phyloP scores from a whole-genome alignment of 495 filamentous ascomycete species.

The Penicillium psychrofluorescens region DNA sequence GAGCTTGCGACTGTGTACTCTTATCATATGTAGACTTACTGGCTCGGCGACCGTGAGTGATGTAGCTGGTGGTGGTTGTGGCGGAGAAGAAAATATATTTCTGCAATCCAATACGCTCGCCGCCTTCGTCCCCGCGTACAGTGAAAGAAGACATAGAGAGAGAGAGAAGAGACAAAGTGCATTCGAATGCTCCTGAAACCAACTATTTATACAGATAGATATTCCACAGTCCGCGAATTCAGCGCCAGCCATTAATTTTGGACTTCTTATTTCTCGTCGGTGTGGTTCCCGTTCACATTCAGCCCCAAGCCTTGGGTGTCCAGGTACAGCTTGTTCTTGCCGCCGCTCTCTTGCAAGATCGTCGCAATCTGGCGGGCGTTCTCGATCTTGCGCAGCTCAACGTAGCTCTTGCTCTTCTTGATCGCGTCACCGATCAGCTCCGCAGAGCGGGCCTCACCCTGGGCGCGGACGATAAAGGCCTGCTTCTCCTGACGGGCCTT shows the following conservation, averaged over 20 bases:
- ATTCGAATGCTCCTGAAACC: conserved; percentile 26
- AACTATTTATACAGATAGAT: conserved; percentile 39
- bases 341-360: conserved; percentile 75
- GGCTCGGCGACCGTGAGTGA: too few species aligned
- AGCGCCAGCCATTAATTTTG: conserved; percentile 14
- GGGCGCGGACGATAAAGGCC: conserved; percentile 94
- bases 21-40: too few species aligned
- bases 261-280: conserved; percentile 28
- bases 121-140: conserved; percentile 26
- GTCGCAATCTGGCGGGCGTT: conserved; percentile 82
- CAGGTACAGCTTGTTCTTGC: conserved; percentile 89
- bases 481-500: conserved; percentile 99
- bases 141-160: background rate
- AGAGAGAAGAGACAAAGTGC: conserved; percentile 34
- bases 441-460: conserved; percentile 97
- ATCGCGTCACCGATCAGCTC: conserved; percentile 98
- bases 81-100: conserved; percentile 11
- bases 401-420: conserved; percentile 96
- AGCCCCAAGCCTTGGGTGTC: conserved; percentile 84
- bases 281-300: conserved; percentile 68
- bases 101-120: conserved; percentile 16
- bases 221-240: conserved; percentile 19
- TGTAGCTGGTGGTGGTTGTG: conserved; percentile 1
- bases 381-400: conserved; percentile 95
- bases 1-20: too few species aligned